phyloP scores from a whole-genome alignment of 495 filamentous ascomycete genomes.

The Astrocystis sublimbata region DNA sequence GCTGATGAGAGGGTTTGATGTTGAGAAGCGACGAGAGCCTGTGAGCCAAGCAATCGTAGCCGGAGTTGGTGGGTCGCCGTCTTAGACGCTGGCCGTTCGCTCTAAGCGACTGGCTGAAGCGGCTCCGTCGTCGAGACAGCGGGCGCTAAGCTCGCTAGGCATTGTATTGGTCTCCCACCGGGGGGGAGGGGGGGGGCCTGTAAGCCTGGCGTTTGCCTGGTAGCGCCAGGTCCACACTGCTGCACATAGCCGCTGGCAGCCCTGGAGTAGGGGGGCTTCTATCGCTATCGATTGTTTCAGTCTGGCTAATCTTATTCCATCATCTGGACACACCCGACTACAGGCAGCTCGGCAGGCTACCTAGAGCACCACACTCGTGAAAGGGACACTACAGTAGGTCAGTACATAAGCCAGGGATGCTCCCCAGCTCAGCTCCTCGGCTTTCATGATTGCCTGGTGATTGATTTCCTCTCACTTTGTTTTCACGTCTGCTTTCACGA shows the following conservation, averaged over 20 bases:
- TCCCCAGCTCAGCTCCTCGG: too few species aligned
- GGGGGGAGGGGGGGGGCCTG: not conserved
- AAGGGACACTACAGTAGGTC: too few species aligned
- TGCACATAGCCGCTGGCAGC: not conserved
- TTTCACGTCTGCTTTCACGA: not conserved
- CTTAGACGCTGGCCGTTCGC: not conserved
- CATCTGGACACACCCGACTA: too few species aligned
- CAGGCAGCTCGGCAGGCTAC: too few species aligned
- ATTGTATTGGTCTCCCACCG: not conserved
- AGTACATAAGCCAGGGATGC: too few species aligned
- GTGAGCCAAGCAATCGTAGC: constrained; percentile 9
- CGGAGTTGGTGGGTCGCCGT: not conserved
- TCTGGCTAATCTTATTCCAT: too few species aligned
- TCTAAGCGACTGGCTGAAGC: not conserved
- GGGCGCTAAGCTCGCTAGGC: constrained; percentile 6
- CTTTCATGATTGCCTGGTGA: too few species aligned
- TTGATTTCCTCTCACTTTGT: not conserved
- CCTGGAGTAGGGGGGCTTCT: too few species aligned
- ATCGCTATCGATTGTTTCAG: too few species aligned
- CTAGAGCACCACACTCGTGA: too few species aligned
- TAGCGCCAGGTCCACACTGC: constrained; percentile 14
- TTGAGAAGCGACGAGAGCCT: not conserved
- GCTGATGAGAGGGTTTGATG: not conserved
- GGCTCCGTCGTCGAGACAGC: constrained; percentile 2
- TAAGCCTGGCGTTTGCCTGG: not conserved